These are phyloP conservation scores for Lentinula guzmanii DNA, from an alignment of 768 basidiomycete genomes.

Conservation along the genomic window DNA sequence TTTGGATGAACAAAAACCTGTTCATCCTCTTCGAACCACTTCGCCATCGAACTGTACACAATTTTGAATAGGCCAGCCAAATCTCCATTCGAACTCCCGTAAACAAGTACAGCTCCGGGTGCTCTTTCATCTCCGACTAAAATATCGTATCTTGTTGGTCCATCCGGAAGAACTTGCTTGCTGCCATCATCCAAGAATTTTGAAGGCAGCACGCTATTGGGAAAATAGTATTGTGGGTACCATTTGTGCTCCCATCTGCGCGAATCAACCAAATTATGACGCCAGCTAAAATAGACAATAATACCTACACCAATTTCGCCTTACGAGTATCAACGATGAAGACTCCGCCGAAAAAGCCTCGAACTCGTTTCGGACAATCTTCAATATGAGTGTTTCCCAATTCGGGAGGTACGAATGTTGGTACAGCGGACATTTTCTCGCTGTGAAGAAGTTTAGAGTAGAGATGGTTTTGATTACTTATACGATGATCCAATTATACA, in stretches of 20 bases:
- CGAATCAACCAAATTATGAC: neutral
- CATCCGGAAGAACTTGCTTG: conserved; percentile 20
- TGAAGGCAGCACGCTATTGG: conserved; percentile 34
- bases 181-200: conserved; percentile 28
- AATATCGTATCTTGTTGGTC: conserved; percentile 37
- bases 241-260: conserved; percentile 48
- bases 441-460: neutral
- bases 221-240: conserved; percentile 55
- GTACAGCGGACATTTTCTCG: neutral
- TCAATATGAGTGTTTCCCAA: conserved; percentile 44
- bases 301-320: conserved; percentile 53
- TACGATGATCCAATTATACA: too few species aligned
- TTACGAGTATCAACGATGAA: conserved; percentile 51
- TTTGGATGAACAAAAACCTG: conserved; percentile 55
- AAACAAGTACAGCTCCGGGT: conserved; percentile 28
- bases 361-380: conserved; percentile 40
- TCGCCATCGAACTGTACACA: conserved; percentile 43
- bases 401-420: conserved; percentile 14
- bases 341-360: conserved; percentile 45
- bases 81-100: conserved; percentile 21
- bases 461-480: too few species aligned
- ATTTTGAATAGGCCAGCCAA: conserved; percentile 45
- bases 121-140: conserved; percentile 34
- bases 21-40: conserved; percentile 70
- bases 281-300: neutral